Percentiles rank a stretch among this genome's conserved stretches.
phyloP scores from a whole-genome alignment of 148 eudicot species.

The Rhododendron simsii region DNA sequence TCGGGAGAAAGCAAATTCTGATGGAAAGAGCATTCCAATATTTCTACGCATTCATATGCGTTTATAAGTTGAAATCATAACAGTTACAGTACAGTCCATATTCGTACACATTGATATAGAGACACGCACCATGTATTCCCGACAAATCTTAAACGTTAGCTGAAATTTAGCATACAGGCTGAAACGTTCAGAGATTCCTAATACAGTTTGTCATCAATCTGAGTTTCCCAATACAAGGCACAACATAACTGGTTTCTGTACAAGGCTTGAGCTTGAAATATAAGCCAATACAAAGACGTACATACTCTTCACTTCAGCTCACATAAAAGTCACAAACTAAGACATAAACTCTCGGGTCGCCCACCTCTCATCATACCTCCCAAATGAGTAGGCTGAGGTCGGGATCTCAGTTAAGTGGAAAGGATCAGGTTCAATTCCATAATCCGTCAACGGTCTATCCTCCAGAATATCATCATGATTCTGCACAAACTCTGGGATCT shows the following conservation, averaged over 20 bases:
- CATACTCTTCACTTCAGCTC: neutral
- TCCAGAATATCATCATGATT: slow-evolving; percentile 79
- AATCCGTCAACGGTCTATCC: slow-evolving; percentile 91
- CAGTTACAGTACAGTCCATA: neutral
- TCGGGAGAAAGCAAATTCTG: neutral
- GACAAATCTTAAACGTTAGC: neutral
- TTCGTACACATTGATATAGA: neutral
- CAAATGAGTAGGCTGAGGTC: slow-evolving; percentile 42
- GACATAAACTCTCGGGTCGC: slow-evolving; percentile 47
- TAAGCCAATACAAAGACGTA: neutral
- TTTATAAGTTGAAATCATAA: neutral
- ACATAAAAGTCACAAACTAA: slow-evolving; percentile 12
- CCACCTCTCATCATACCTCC: slow-evolving; percentile 67
- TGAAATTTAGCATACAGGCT: neutral
- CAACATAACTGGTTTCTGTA: neutral
- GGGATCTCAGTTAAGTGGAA: slow-evolving; percentile 61
- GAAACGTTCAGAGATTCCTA: neutral
- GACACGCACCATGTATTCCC: neutral
- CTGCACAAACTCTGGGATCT: slow-evolving; percentile 84
- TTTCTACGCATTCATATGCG: neutral
- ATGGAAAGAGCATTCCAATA: slow-evolving; percentile 4
- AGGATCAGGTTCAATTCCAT: slow-evolving; percentile 94
- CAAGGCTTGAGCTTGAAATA: neutral
- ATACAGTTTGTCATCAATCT: too few relatives aligned
- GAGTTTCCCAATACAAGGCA: neutral